Conservation (phyloP, 352 stramenopile genomes). For the Pythium brachiatum region DNA sequence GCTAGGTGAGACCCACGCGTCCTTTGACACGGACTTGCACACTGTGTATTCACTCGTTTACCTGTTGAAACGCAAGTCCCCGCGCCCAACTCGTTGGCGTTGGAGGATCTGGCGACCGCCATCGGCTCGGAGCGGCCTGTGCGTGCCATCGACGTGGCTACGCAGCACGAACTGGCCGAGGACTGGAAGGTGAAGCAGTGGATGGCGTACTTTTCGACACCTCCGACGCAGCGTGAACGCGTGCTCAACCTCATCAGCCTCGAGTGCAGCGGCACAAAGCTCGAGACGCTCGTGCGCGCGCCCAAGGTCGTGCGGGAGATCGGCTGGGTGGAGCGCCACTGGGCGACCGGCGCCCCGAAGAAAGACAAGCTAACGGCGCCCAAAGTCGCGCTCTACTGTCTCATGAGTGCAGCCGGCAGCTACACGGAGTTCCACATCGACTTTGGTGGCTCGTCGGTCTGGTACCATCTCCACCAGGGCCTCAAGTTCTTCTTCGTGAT, state of each 20-base stretch:
- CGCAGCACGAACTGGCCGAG: conserved; percentile 32
- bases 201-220: conserved; percentile 34
- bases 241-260: conserved; percentile 41
- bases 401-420: conserved; percentile 42
- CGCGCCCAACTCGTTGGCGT: conserved; percentile 7
- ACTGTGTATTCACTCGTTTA: conserved; percentile 2
- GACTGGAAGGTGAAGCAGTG: conserved; percentile 36
- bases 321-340: conserved; percentile 43
- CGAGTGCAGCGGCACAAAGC: conserved; percentile 35
- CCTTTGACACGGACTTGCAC: neutral
- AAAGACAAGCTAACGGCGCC: conserved; percentile 11
- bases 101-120: conserved; percentile 25
- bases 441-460: conserved; percentile 44
- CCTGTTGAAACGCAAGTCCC: neutral
- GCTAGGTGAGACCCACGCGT: conserved; percentile 16
- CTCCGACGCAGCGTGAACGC: conserved; percentile 15
- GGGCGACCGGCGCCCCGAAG: conserved; percentile 12
- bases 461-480: conserved; percentile 43
- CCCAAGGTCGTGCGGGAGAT: conserved; percentile 39
- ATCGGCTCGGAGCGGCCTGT: conserved; percentile 32
- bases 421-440: conserved; percentile 49
- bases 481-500: conserved; percentile 43
- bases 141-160: conserved; percentile 34
- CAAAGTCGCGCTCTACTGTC: conserved; percentile 36
- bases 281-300: conserved; percentile 27